phyloP scores from a whole-genome alignment of 1,284 basidiomycete species.

The Boletus nobilissimus region DNA sequence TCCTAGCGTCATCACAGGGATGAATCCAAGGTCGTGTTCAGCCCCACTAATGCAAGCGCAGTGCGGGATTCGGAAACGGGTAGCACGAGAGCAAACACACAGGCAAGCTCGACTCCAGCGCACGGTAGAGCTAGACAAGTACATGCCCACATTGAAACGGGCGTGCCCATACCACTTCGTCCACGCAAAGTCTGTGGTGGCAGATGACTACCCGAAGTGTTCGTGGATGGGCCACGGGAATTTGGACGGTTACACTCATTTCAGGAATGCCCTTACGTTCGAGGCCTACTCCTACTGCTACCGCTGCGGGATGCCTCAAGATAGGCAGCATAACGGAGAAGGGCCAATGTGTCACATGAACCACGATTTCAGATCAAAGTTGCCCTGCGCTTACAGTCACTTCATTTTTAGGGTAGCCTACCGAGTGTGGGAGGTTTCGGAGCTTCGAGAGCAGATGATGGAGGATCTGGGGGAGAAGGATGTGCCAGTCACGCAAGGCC shows the following conservation, averaged over 20 bases:
- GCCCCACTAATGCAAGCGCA: background rate
- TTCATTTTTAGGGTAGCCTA: background rate
- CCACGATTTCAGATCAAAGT: background rate
- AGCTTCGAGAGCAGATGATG: background rate
- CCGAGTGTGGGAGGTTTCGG: background rate
- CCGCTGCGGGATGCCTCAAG: no score
- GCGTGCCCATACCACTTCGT: background rate
- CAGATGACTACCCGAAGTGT: background rate
- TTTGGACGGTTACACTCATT: background rate
- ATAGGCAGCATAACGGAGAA: background rate
- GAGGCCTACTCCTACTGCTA: background rate
- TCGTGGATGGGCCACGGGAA: background rate
- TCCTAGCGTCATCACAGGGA: background rate
- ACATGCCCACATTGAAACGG: background rate
- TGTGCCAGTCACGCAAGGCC: background rate
- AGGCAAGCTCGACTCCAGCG: background rate
- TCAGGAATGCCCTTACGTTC: background rate
- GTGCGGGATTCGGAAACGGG: background rate
- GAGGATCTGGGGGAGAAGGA: background rate
- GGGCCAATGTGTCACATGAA: background rate
- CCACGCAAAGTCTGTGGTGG: background rate
- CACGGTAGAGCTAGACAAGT: no score
- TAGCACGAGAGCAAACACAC: background rate
- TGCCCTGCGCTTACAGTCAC: background rate
- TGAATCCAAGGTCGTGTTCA: background rate